These are phyloP conservation scores for Cutaneotrichosporon dermatis DNA, from an alignment of 1,284 basidiomycete species.

Conservation along the genomic window DNA sequence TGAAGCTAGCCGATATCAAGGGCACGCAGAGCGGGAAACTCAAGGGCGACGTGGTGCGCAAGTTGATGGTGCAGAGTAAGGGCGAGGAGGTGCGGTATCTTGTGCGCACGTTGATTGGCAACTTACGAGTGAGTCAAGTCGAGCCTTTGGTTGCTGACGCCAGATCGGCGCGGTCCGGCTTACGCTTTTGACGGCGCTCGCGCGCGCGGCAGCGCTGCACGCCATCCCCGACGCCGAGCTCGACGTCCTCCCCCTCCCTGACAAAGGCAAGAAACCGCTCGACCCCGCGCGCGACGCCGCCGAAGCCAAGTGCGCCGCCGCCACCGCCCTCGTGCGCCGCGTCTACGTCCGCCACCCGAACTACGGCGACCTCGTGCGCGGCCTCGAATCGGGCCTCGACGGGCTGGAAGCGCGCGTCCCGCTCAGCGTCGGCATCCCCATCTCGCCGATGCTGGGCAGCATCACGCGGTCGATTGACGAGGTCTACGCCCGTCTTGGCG, in stretches of 20 bases:
- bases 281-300: conserved; percentile 55
- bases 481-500: conserved; percentile 67
- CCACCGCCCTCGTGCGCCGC: conserved; percentile 64
- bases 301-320: conserved; percentile 53
- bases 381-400: conserved; percentile 63
- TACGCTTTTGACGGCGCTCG: conserved; percentile 74
- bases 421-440: conserved; percentile 63
- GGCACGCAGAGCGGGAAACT: conserved; percentile 69
- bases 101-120: conserved; percentile 72
- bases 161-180: conserved; percentile 77
- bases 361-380: conserved; percentile 70
- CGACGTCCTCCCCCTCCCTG: conserved; percentile 43
- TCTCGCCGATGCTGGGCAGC: conserved; percentile 53
- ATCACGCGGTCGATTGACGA: conserved; percentile 75
- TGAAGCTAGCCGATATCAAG: conserved; percentile 62
- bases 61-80: conserved; percentile 72
- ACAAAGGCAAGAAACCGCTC: conserved; percentile 41
- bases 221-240: conserved; percentile 44
- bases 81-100: conserved; percentile 85
- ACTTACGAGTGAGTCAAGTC: conserved; percentile 61
- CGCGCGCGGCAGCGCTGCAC: conserved; percentile 70
- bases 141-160: conserved; percentile 55
- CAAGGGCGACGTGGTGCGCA: conserved; percentile 75
- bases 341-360: conserved; percentile 86
- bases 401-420: conserved; percentile 63